Percentiles rank a stretch among this genome's conserved stretches.
Evolutionary conservation across 2,329 filamentous ascomycete genomes (phyloP).

Genomic region (Penicillium expansum): DNA sequence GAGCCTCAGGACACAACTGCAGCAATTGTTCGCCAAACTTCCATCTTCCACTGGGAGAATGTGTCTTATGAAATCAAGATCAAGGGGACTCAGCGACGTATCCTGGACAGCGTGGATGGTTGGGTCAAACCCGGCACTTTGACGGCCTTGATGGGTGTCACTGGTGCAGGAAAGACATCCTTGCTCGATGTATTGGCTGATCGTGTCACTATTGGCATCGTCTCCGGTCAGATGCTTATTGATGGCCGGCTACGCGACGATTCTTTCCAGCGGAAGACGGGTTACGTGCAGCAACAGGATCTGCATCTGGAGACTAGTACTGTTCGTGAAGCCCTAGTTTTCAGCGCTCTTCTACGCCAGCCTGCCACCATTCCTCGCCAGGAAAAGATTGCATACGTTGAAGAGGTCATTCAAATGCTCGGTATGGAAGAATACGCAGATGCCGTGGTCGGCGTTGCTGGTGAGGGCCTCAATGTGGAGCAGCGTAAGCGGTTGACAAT

Average conservation of each 20-base stretch:
- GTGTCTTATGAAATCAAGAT: slow-evolving; percentile 82
- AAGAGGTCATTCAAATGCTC: slow-evolving; percentile 84
- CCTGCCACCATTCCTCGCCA: slow-evolving; percentile 66
- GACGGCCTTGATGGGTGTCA: slow-evolving; percentile 86
- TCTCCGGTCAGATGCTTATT: slow-evolving; percentile 79
- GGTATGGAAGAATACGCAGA: slow-evolving; percentile 93
- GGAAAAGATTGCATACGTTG: slow-evolving; percentile 83
- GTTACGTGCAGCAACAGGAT: slow-evolving; percentile 91
- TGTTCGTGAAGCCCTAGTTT: slow-evolving; percentile 82
- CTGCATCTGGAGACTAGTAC: slow-evolving; percentile 80
- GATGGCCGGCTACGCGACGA: slow-evolving; percentile 70
- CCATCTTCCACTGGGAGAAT: slow-evolving; percentile 84
- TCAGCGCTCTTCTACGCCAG: slow-evolving; percentile 81
- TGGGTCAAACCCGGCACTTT: slow-evolving; percentile 92
- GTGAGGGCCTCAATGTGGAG: slow-evolving; percentile 67
- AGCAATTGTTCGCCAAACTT: slow-evolving; percentile 65
- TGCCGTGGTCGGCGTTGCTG: slow-evolving; percentile 83
- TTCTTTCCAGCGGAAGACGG: slow-evolving; percentile 87
- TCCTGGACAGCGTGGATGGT: slow-evolving; percentile 82
- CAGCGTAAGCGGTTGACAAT: slow-evolving; percentile 82
- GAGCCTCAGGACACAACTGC: slow-evolving; percentile 66
- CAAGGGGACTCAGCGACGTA: slow-evolving; percentile 70
- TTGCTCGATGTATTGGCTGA: slow-evolving; percentile 82
- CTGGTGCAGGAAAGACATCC: slow-evolving; percentile 88
- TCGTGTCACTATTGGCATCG: slow-evolving; percentile 83